Evolutionary conservation across 2,329 filamentous ascomycete species (phyloP), one percentile per base, ranked within the genome.

Genomic region (Furcasterigmium sp.): DNA sequence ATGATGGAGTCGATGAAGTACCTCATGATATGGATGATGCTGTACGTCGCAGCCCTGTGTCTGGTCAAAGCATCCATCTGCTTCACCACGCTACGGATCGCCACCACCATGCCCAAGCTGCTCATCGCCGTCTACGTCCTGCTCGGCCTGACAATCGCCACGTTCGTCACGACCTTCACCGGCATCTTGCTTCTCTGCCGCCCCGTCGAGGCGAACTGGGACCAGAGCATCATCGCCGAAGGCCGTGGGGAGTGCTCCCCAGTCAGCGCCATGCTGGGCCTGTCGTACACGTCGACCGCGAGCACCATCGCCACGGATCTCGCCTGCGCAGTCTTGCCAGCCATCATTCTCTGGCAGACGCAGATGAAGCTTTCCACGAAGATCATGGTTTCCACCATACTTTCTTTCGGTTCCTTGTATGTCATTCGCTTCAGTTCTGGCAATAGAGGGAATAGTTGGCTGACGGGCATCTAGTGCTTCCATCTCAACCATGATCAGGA

Each of bases 21-120:
- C 23, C 43, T 54, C 18, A 55, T 52, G 39, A 45, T 57, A 13
- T 57, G 54, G 53, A 55, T 57, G 44, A 35, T 58, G 29, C 46
- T 53, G 5, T 57, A 58, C 35, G 51, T 57, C 14, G 29, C 34
- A 13, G 46, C 45, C 1, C 15, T 57, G 10, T 47, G 51, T n/a
- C 37, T 51, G 8, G 46, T 58, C 47, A 57, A 58, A 36, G 58
- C 60, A 17, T 66, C 63, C 13, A 58, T 55, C 52, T 65, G 65
- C 37, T 53, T 58, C 15, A 60, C 56, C 19, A 60, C 63, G 0
- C 56, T 62, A n/a, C 53, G 65, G 2, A 67, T 44, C 17, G 51
- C 53, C 21, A 62, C 41, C 1, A 56, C 56, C 1, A 30, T 49
- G 39, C 45, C 37, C 11, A 37, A 8, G 18, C 44, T 53, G 29